phyloP scores from a whole-genome alignment of 1,284 basidiomycete genomes.

The Trichosporon sp. region DNA sequence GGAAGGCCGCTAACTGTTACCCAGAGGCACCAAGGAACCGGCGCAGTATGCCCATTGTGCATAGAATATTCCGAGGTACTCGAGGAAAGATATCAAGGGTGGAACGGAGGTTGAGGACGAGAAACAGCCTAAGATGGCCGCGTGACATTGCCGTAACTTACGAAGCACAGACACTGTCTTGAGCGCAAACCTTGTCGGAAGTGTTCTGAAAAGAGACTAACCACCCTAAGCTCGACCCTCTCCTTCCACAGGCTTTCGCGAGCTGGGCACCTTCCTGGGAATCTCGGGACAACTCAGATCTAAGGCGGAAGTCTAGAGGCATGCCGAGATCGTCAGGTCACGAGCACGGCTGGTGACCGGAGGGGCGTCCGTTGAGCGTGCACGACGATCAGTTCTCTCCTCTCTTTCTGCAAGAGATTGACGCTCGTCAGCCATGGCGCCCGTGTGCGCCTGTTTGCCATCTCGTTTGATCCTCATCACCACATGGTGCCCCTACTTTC shows the following conservation, averaged over 20 bases:
- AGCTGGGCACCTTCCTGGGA: neutral
- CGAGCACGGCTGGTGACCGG: too few relatives aligned
- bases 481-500: neutral
- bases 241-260: too few relatives aligned
- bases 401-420: neutral
- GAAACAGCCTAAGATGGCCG: neutral
- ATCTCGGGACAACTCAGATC: neutral
- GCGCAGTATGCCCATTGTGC: neutral
- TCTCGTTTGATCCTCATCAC: neutral
- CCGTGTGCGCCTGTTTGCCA: neutral
- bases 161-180: neutral
- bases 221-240: too few relatives aligned
- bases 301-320: neutral
- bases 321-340: neutral
- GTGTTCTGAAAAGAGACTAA: neutral
- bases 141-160: neutral
- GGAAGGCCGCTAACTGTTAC: too few relatives aligned
- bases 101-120: neutral
- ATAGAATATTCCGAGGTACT: neutral
- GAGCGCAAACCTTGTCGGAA: neutral
- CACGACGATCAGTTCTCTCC: neutral
- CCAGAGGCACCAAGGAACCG: neutral
- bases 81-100: neutral
- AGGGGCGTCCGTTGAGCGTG: too few relatives aligned
- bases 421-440: neutral